These are phyloP conservation scores for Nemania sp. DNA, from an alignment of 2,329 filamentous ascomycete species.

Conservation along the genomic window DNA sequence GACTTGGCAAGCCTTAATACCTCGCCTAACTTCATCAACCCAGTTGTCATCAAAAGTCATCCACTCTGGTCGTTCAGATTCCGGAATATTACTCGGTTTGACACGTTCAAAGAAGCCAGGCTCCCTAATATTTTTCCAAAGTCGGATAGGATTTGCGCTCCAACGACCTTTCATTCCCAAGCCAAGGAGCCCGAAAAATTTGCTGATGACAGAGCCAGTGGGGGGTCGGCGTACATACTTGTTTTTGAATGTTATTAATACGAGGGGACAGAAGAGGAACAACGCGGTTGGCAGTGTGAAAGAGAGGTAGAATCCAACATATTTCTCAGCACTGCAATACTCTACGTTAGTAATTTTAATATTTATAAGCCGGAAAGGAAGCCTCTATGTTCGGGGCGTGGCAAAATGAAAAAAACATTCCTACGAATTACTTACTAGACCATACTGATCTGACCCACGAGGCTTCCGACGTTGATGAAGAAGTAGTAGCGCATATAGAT, in stretches of 20 bases:
- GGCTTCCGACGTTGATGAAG: constrained; percentile 80
- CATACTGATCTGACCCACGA: constrained; percentile 59
- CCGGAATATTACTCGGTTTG: constrained; percentile 73
- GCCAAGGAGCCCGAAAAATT: constrained; percentile 71
- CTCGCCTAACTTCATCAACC: constrained; percentile 77
- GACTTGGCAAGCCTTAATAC: constrained; percentile 72
- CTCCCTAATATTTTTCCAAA: constrained; percentile 47
- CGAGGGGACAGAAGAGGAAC: constrained; percentile 70
- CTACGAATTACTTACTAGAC: constrained; percentile 45
- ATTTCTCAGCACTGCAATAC: constrained; percentile 69
- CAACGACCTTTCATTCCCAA: constrained; percentile 73
- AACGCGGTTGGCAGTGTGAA: constrained; percentile 62
- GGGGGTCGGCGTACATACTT: constrained; percentile 65
- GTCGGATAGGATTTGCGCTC: constrained; percentile 69
- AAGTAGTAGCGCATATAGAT: constrained; percentile 82
- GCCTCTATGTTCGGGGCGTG: too few relatives aligned
- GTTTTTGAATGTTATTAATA: constrained; percentile 62
- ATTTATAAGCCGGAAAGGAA: too few relatives aligned
- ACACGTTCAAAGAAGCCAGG: constrained; percentile 74
- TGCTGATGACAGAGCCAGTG: constrained; percentile 74
- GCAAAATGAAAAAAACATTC: too few relatives aligned
- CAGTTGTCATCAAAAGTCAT: constrained; percentile 79
- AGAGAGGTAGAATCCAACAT: constrained; percentile 73
- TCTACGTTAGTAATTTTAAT: too few relatives aligned
- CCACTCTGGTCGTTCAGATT: constrained; percentile 71